Evolutionary conservation across 2,329 filamentous ascomycete genomes (phyloP).

Genomic region (Cordyceps pruinosa): DNA sequence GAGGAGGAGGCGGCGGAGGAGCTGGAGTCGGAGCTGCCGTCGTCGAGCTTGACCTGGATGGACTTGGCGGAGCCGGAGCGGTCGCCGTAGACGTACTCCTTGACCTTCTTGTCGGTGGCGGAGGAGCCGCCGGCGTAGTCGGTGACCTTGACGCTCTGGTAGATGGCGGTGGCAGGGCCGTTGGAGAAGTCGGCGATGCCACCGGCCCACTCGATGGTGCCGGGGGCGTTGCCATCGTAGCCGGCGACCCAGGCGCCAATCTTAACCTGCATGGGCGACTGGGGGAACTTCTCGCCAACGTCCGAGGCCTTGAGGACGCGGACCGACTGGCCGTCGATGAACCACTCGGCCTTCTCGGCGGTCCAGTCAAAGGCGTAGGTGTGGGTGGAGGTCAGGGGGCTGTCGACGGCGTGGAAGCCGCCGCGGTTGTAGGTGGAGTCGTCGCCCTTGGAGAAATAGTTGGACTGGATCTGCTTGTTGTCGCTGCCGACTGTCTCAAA

Average conservation of each 20-base stretch:
- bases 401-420: constrained; percentile 50
- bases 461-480: constrained; percentile 69
- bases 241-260: constrained; percentile 62
- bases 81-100: constrained; percentile 47
- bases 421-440: constrained; percentile 65
- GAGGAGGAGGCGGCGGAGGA: constrained; percentile 20
- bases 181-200: constrained; percentile 52
- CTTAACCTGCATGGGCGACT: constrained; percentile 67
- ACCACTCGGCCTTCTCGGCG: constrained; percentile 55
- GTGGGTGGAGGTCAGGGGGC: constrained; percentile 54
- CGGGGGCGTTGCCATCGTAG: constrained; percentile 50
- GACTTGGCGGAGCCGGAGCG: constrained; percentile 41
- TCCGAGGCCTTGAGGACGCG: constrained; percentile 56
- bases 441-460: constrained; percentile 75
- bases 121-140: constrained; percentile 47
- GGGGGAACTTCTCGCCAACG: constrained; percentile 53
- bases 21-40: constrained; percentile 23
- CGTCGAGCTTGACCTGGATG: constrained; percentile 38
- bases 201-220: constrained; percentile 67
- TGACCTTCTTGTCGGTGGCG: constrained; percentile 32
- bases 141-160: constrained; percentile 47
- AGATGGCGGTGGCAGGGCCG: constrained; percentile 49
- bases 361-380: constrained; percentile 67
- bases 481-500: constrained; percentile 90
- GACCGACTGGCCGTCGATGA: constrained; percentile 53